Percentiles rank a stretch among this genome's conserved stretches.
phyloP scores from a whole-genome alignment of 75 land plant species.

The Selaginella moellendorffii region DNA sequence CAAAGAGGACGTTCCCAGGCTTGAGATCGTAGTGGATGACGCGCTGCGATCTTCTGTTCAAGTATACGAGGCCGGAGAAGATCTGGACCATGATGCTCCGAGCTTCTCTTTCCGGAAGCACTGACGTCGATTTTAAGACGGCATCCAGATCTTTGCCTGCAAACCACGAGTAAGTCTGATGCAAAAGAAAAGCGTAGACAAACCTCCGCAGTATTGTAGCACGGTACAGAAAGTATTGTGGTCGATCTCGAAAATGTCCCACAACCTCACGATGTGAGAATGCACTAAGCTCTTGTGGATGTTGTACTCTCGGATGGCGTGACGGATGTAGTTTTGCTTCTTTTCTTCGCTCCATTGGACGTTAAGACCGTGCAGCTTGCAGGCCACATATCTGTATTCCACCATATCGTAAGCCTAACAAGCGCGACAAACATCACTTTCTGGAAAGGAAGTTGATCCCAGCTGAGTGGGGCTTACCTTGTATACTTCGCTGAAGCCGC shows the following conservation, averaged over 20 bases:
- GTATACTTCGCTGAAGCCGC: constrained; percentile 97
- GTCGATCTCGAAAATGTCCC: constrained; percentile 98
- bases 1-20: constrained; percentile 94
- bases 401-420: constrained; percentile 93
- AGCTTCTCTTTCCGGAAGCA: constrained; percentile 85
- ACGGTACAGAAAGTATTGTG: constrained; percentile 96
- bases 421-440: too few relatives aligned
- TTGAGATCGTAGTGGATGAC: constrained; percentile 95
- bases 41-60: constrained; percentile 80
- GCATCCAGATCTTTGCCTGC: constrained; percentile 97
- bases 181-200: background rate
- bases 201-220: constrained; percentile 90
- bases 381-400: constrained; percentile 88
- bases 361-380: constrained; percentile 94
- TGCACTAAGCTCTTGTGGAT: constrained; percentile 88
- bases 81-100: constrained; percentile 81
- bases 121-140: constrained; percentile 71
- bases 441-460: background rate
- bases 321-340: constrained; percentile 89
- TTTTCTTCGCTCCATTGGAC: constrained; percentile 95
- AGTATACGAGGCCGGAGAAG: constrained; percentile 86
- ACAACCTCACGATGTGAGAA: constrained; percentile 80
- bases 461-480: constrained; percentile 38
- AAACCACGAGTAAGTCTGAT: background rate
- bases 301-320: constrained; percentile 92